Evolutionary conservation across 23 red algal genomes (phyloP).

Genomic region (Gracilaria domingensis): DNA sequence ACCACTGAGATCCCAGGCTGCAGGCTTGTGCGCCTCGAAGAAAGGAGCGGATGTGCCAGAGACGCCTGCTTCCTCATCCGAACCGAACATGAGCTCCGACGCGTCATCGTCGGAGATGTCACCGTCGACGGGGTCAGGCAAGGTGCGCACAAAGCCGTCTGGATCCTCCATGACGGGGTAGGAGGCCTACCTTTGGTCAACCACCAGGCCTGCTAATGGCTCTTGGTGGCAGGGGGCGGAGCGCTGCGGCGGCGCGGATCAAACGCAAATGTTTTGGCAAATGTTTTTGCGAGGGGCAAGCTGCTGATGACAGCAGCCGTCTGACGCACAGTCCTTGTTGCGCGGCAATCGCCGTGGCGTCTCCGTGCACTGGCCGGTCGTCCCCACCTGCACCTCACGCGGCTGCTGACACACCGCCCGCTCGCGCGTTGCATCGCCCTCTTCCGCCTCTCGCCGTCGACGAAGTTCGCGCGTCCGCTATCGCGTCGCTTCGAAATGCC

Average conservation of each 20-base stretch:
- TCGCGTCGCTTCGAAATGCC: constrained; percentile 3
- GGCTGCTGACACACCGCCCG: neutral
- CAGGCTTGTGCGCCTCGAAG: constrained; percentile 7
- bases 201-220: too few relatives aligned
- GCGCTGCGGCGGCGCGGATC: too few relatives aligned
- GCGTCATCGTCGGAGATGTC: constrained; percentile 29
- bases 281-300: neutral
- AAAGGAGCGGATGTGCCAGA: neutral
- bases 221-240: too few relatives aligned
- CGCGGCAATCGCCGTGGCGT: neutral
- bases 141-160: constrained; percentile 69
- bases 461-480: neutral
- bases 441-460: neutral
- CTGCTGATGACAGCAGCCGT: neutral
- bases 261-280: constrained; percentile 19
- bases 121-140: constrained; percentile 23
- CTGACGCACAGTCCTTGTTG: neutral
- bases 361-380: too few relatives aligned
- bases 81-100: constrained; percentile 50
- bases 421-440: neutral
- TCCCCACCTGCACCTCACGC: neutral
- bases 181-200: neutral
- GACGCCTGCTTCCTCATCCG: constrained; percentile 14
- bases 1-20: constrained; percentile 35
- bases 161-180: constrained; percentile 31